Conservation (phyloP, 345 rosid genomes). For the Sonneratia alba region DNA sequence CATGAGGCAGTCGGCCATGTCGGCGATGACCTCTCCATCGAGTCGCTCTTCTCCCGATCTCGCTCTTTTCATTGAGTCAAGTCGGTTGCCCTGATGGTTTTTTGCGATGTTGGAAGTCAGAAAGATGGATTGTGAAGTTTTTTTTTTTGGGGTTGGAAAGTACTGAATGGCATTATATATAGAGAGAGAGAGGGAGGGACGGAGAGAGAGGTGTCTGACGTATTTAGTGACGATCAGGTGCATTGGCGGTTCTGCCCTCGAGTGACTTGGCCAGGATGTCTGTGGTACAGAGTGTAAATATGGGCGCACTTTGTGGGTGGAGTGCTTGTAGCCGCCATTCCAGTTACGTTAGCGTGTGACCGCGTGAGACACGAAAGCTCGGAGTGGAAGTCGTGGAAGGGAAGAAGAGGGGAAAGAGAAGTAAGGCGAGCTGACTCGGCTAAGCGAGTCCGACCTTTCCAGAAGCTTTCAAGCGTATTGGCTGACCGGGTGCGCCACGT, state of each 20-base stretch:
- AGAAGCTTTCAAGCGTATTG: not conserved
- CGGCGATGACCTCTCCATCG: constrained; percentile 16
- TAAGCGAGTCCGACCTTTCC: constrained; percentile 5
- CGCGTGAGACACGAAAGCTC: constrained; percentile 1
- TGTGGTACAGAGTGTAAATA: constrained; percentile 6
- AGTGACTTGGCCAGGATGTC: no score
- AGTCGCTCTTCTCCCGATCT: constrained; percentile 9
- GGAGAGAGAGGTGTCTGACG: not conserved
- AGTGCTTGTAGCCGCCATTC: not conserved
- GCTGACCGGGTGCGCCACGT: no score
- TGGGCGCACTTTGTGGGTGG: not conserved
- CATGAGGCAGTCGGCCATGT: constrained; percentile 58
- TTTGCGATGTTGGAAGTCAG: no score
- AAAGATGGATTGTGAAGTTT: not conserved
- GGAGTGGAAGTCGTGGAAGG: constrained; percentile 2
- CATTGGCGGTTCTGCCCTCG: constrained; percentile 4
- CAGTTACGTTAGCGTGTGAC: not conserved
- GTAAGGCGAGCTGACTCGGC: no score
- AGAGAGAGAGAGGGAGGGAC: not conserved
- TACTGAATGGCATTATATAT: not conserved
- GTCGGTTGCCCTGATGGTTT: not conserved
- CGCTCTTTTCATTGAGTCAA: constrained; percentile 30
- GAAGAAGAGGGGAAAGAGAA: not conserved
- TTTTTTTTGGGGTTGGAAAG: not conserved
- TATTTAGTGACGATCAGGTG: not conserved